These are phyloP conservation scores for Blastobotrys illinoisensis DNA, from an alignment of 1,139 yeast genomes.

Conservation along the genomic window DNA sequence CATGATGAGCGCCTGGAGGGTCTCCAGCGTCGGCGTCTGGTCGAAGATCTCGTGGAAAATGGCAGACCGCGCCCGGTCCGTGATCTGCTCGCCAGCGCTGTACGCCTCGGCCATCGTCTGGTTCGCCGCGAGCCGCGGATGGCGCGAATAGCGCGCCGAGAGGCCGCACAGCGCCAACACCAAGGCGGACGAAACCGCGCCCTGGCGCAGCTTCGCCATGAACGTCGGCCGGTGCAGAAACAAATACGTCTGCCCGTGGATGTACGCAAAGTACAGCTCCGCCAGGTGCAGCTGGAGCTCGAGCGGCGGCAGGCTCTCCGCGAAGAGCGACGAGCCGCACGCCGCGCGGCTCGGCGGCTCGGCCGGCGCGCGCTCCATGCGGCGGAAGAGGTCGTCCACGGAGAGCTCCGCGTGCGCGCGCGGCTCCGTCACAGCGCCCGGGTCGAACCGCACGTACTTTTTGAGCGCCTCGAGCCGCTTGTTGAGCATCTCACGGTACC, in stretches of 20 bases:
- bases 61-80: conserved; percentile 27
- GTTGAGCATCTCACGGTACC: conserved; percentile 33
- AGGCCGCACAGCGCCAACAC: conserved; percentile 35
- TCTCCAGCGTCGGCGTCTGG: conserved; percentile 33
- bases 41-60: conserved; percentile 29
- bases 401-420: not conserved
- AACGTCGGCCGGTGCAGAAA: conserved; percentile 35
- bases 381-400: not conserved
- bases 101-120: conserved; percentile 21
- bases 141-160: conserved; percentile 34
- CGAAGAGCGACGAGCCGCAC: not conserved
- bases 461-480: conserved; percentile 30
- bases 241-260: conserved; percentile 36
- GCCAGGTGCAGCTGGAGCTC: conserved; percentile 26
- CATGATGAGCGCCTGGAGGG: conserved; percentile 34
- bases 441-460: conserved; percentile 14
- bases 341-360: not conserved
- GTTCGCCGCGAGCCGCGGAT: conserved; percentile 22
- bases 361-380: not conserved
- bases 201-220: conserved; percentile 27
- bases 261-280: conserved; percentile 31
- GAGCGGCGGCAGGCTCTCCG: conserved; percentile 13
- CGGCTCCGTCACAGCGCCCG: not conserved
- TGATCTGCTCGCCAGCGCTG: conserved; percentile 32
- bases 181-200: conserved; percentile 29